phyloP scores from a whole-genome alignment of 139 green algal genomes.

The Eudorina sp. region DNA sequence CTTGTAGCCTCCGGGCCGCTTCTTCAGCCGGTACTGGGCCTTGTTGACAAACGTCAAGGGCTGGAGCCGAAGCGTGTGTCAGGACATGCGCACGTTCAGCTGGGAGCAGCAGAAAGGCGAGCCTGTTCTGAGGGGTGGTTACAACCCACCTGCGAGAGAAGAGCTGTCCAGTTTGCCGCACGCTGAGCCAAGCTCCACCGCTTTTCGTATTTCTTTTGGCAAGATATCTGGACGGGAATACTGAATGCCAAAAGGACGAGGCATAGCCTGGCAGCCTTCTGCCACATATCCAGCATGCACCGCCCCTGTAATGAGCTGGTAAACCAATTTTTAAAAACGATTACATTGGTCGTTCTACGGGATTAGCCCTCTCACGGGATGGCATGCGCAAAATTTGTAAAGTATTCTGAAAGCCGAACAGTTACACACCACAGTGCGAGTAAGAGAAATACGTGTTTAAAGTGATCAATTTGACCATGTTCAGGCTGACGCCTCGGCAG shows the following conservation, averaged over 20 bases:
- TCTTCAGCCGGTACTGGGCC: not conserved
- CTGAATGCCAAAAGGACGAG: not conserved
- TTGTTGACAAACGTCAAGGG: not conserved
- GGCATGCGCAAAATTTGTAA: too few relatives aligned
- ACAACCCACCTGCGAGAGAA: not conserved
- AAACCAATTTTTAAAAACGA: too few relatives aligned
- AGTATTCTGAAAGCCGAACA: too few relatives aligned
- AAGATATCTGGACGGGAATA: not conserved
- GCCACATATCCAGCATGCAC: too few relatives aligned
- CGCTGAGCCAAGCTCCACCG: not conserved
- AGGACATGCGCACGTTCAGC: not conserved
- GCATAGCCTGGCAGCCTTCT: not conserved
- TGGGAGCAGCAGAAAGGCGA: not conserved
- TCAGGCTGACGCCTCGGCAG: too few relatives aligned
- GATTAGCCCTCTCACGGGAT: too few relatives aligned
- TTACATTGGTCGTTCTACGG: too few relatives aligned
- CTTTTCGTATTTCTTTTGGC: not conserved
- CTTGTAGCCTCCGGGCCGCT: not conserved
- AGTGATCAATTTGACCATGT: too few relatives aligned
- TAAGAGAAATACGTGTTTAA: too few relatives aligned
- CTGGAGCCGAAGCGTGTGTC: not conserved
- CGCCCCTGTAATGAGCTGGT: too few relatives aligned
- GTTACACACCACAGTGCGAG: too few relatives aligned
- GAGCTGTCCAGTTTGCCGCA: not conserved
- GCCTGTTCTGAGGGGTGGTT: too few relatives aligned